Percentiles rank a stretch among this genome's conserved stretches.
Evolutionary conservation across 2,329 filamentous ascomycete species (phyloP).

Genomic region (Neoascochyta sp.): DNA sequence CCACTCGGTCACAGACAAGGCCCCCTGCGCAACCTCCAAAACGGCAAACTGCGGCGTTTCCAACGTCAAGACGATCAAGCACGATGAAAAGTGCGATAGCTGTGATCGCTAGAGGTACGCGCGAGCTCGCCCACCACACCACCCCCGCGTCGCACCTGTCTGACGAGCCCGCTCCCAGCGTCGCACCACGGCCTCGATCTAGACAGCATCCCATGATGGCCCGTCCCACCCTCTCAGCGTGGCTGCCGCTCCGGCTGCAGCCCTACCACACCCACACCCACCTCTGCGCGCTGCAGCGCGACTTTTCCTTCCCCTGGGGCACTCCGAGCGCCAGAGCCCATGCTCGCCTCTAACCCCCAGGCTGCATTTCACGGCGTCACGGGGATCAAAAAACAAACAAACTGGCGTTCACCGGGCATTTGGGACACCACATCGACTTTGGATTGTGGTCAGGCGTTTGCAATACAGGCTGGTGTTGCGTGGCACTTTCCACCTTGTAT

Average conservation of each 20-base stretch:
- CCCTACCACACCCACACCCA: too few species aligned
- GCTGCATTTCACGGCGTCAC: slow-evolving; percentile 43
- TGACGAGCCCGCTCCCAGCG: slow-evolving; percentile 18
- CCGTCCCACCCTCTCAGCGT: slow-evolving; percentile 31
- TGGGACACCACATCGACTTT: slow-evolving; percentile 21
- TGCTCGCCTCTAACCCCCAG: slow-evolving; percentile 24
- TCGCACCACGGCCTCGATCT: slow-evolving; percentile 29
- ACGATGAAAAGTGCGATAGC: slow-evolving; percentile 47
- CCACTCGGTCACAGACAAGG: slow-evolving; percentile 43
- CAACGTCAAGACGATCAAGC: slow-evolving; percentile 45
- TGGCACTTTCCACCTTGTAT: slow-evolving; percentile 33
- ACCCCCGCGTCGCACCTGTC: slow-evolving; percentile 15
- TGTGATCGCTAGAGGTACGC: slow-evolving; percentile 45
- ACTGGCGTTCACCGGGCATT: slow-evolving; percentile 40
- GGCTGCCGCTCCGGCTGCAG: too few species aligned
- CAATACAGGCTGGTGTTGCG: slow-evolving; percentile 36
- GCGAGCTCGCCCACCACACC: slow-evolving; percentile 6
- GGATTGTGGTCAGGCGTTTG: slow-evolving; percentile 39
- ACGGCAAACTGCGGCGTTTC: slow-evolving; percentile 39
- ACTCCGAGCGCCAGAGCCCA: slow-evolving; percentile 13
- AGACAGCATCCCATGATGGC: slow-evolving; percentile 33
- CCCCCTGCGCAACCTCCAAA: slow-evolving; percentile 47
- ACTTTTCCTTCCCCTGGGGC: slow-evolving; percentile 19
- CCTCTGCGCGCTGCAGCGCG: too few species aligned
- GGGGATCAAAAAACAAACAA: slow-evolving; percentile 39